Evolutionary conservation across 1,139 yeast genomes (phyloP), one percentile per base, ranked within the genome.

Genomic region (Blastobotrys arbuscula): DNA sequence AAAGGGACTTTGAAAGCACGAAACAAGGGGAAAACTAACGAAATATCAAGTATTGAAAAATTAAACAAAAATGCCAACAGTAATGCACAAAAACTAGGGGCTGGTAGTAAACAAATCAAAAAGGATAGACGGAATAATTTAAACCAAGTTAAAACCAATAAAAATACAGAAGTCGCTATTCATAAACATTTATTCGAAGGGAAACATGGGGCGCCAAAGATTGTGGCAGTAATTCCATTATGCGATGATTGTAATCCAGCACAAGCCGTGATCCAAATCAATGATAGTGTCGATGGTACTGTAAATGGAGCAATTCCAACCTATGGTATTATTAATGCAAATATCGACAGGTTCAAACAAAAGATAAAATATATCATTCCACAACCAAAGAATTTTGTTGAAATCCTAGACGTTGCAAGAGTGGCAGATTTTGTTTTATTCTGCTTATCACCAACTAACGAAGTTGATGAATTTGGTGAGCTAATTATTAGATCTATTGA

Each of bases 71-170:
- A 43, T 21, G 59, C 54, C 12, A 66, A 77, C 48, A 78, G 82
- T 56, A 90, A 86, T 63, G 97, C 96, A 63, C 75, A 81, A 70
- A 90, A 90, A 78, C 78, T 82, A 65, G 90, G 90, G 81, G 96
- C 97, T 9, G 51, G 51, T 19, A 44, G 42, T 35, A 90, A 87
- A 63, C 61, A 75, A 35, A 72, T 83, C 38, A 90, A 86, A 64
- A 60, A 74, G 36, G 95, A 88, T 60, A 77, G 98, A 60, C 84
- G 81, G 70, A 89, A 94, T 60, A 66, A 78, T 26, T 79, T 90
- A 6, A 84, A 77, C 59, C 99, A 94, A 70, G 63, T 87, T 56
- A 84, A 87, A 65, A 77, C 77, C 9, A 76, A 79, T 57, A 92
- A 90, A 69, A 81, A 86, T 38, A 60, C 74, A 30, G 82, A 79